A percentile compares a stretch with the other conserved stretches of the same genome.
Conservation (phyloP, 2,329 filamentous ascomycete species). For the Nectriaceae sp. region DNA sequence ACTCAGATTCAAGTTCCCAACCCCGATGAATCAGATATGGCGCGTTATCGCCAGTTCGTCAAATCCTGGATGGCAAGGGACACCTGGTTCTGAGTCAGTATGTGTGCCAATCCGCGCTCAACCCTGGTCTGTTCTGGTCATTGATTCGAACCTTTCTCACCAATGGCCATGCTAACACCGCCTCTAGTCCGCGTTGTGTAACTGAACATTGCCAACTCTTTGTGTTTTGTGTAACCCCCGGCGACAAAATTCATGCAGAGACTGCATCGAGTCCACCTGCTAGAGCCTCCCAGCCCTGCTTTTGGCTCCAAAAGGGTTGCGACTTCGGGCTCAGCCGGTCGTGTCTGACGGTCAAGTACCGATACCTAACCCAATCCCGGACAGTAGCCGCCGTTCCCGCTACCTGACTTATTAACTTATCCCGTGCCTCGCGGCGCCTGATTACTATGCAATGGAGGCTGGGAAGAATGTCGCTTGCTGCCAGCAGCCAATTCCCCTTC, state of each 20-base stretch:
- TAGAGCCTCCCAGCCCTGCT: too few relatives aligned
- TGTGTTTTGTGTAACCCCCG: constrained; percentile 26
- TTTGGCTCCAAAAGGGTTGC: not conserved
- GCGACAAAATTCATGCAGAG: constrained; percentile 19
- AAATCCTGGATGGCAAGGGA: too few relatives aligned
- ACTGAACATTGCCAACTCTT: not conserved
- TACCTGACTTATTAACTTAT: not conserved
- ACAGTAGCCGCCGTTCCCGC: not conserved
- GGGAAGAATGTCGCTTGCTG: not conserved
- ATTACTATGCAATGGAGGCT: constrained; percentile 19
- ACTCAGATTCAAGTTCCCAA: too few relatives aligned
- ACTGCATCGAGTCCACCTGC: constrained; percentile 7
- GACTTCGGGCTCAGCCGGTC: constrained; percentile 8
- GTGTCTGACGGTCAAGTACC: constrained; percentile 15
- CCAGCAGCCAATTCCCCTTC: constrained; percentile 18
- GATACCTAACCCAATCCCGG: not conserved
- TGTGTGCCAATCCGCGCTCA: not conserved
- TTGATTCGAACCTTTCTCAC: not conserved
- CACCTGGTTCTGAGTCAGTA: not conserved
- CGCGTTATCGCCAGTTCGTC: too few relatives aligned
- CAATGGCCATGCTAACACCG: not conserved
- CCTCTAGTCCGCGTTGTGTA: not conserved
- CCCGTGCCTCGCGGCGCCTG: not conserved
- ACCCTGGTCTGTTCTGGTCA: not conserved
- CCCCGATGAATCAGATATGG: too few relatives aligned